Evolutionary conservation across 306 rosid species (phyloP), one percentile per base, ranked within the genome.

Genomic region (Parietaria judaica): DNA sequence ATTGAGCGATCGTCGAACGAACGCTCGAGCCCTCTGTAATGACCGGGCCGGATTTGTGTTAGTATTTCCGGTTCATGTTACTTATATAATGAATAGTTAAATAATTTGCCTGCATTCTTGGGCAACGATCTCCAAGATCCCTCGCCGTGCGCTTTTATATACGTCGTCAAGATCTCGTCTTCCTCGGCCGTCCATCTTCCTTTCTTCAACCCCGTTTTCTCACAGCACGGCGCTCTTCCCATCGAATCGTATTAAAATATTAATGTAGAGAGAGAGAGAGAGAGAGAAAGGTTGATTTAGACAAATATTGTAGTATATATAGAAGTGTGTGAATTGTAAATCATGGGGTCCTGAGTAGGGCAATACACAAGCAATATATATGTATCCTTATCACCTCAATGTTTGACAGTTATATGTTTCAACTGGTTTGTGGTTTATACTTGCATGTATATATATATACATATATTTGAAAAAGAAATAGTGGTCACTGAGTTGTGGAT

Each of bases 171-270:
- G 61, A 76, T 80, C 63, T 73, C 55, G 61, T 90, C 97, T 68
- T 90, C 97, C 75, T 86, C 94, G 36, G 83, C 80, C 3, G 95
- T 90, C 95, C 97, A 90, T 69, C 95, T 81, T 67, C 95, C 95
- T 75, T 72, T 86, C 78, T 81, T 90, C 66, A 90, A 39, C 63
- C 97, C 95, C n/a, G 80, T 72, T 50, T 84, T 90, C 77, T 77
- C 94, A 66, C 97, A 86, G 51, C 90, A 90, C 11, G 94, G 94
- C 47, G 95, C 79, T 76, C 88, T 86, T 47, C 84, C 97, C 95
- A 84, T 90, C 9, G 45, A 65, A 31, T 41, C 45, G 45, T 41
- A 41, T 5, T 5, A 3, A 41, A 41, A 41, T 5, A 41, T 44
- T 3, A 44, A 3, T 8, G 4, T n/a, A 49, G 45, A 63, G 44